These are phyloP conservation scores for Umbilicus rupestris DNA, from an alignment of 164 flowering plant genomes.

Conservation along the genomic window DNA sequence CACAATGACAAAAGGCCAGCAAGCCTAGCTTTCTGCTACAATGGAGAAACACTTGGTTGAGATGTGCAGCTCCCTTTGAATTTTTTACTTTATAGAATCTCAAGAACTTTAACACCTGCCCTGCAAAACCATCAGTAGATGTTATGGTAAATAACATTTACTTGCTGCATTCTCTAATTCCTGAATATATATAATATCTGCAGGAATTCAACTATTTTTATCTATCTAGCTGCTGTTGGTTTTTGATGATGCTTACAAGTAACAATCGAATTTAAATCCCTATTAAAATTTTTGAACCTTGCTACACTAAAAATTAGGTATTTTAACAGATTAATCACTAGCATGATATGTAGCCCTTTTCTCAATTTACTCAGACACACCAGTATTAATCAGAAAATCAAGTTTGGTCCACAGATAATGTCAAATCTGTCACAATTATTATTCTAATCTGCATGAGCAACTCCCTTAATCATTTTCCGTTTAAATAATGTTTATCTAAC, in stretches of 20 bases:
- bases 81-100: background rate
- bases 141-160: background rate
- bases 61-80: background rate
- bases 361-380: background rate
- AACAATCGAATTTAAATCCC: background rate
- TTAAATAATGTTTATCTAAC: background rate
- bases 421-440: background rate
- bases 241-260: background rate
- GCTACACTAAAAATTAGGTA: background rate
- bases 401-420: background rate
- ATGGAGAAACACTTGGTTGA: background rate
- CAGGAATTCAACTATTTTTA: background rate
- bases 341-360: background rate
- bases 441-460: background rate
- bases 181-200: background rate
- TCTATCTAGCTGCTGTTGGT: background rate
- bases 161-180: background rate
- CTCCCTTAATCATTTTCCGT: background rate
- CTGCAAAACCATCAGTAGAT: background rate
- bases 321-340: background rate
- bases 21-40: background rate
- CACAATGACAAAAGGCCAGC: background rate
- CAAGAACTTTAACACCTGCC: background rate
- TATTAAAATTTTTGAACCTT: background rate
- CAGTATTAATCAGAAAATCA: background rate